Evolutionary conservation across 176 grass and related monocot species (phyloP).

Genomic region (Eremochloa ophiuroides): DNA sequence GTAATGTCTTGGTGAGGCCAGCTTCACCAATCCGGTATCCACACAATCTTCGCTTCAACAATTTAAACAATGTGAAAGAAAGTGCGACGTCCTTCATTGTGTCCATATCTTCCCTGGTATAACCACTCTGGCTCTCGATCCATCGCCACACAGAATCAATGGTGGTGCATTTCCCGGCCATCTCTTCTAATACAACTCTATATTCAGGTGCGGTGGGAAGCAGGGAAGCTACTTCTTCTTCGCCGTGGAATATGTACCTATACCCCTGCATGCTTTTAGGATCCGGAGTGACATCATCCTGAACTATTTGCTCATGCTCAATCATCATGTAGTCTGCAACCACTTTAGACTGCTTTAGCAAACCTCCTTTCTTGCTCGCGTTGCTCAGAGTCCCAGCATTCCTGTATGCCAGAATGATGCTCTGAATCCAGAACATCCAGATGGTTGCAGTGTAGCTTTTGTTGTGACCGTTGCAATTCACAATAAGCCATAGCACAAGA

Average conservation of each 20-base stretch:
- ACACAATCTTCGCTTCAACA: slow-evolving; percentile 12
- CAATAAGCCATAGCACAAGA: slow-evolving; percentile 1
- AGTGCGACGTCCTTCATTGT: neutral
- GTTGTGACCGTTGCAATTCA: neutral
- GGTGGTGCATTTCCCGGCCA: neutral
- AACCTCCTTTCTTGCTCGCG: neutral
- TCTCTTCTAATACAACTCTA: neutral
- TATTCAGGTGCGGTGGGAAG: neutral
- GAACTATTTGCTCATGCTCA: neutral
- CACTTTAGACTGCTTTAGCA: slow-evolving; percentile 8
- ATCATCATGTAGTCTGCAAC: slow-evolving; percentile 10
- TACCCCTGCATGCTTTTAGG: neutral
- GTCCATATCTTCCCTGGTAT: neutral
- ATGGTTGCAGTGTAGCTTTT: neutral
- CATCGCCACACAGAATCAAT: neutral
- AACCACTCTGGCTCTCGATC: neutral
- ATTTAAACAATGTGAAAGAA: slow-evolving; percentile 1
- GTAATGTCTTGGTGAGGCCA: neutral
- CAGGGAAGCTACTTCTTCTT: neutral
- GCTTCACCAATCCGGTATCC: slow-evolving; percentile 8
- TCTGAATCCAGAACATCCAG: neutral
- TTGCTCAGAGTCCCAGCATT: neutral
- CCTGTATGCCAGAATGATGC: neutral
- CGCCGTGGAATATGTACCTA: neutral
- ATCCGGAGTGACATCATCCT: neutral